Conservation (phyloP, 257 asterid species). For the Eucommia ulmoides region DNA sequence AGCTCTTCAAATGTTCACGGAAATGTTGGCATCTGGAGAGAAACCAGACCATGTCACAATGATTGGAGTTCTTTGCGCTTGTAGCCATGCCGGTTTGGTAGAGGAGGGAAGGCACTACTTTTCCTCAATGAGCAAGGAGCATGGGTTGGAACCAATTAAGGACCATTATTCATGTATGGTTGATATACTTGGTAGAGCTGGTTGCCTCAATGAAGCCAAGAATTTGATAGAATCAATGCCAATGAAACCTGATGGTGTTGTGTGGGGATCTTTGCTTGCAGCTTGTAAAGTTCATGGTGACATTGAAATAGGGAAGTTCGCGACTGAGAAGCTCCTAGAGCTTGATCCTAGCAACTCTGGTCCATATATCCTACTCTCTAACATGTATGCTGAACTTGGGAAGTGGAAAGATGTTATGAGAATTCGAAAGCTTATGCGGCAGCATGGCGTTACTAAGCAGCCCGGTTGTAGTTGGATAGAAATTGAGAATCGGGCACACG, state of each 20-base stretch:
- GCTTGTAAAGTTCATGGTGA: slow-evolving; percentile 18
- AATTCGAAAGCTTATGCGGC: background rate
- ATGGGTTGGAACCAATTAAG: slow-evolving; percentile 13
- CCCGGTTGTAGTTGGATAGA: background rate
- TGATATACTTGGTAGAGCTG: slow-evolving; percentile 20
- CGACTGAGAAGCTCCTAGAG: slow-evolving; percentile 14
- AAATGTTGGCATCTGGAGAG: slow-evolving; percentile 12
- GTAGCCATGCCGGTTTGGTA: slow-evolving; percentile 19
- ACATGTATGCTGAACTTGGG: slow-evolving; percentile 12
- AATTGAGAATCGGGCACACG: background rate
- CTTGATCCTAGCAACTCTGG: slow-evolving; percentile 13
- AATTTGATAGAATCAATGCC: slow-evolving; percentile 15
- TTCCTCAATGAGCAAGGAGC: slow-evolving; percentile 11
- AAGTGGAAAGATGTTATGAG: background rate
- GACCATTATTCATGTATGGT: slow-evolving; percentile 20
- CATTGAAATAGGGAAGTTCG: slow-evolving; percentile 12
- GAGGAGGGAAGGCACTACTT: slow-evolving; percentile 11
- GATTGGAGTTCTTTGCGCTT: slow-evolving; percentile 16
- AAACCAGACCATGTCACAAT: slow-evolving; percentile 14
- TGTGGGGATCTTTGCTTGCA: slow-evolving; percentile 19
- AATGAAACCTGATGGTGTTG: slow-evolving; percentile 12
- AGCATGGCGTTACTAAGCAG: background rate
- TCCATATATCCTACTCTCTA: slow-evolving; percentile 16
- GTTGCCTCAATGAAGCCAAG: slow-evolving; percentile 14
- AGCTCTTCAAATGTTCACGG: slow-evolving; percentile 13